phyloP scores from a whole-genome alignment of 1,284 basidiomycete species.

The Trichosporon sp. region DNA sequence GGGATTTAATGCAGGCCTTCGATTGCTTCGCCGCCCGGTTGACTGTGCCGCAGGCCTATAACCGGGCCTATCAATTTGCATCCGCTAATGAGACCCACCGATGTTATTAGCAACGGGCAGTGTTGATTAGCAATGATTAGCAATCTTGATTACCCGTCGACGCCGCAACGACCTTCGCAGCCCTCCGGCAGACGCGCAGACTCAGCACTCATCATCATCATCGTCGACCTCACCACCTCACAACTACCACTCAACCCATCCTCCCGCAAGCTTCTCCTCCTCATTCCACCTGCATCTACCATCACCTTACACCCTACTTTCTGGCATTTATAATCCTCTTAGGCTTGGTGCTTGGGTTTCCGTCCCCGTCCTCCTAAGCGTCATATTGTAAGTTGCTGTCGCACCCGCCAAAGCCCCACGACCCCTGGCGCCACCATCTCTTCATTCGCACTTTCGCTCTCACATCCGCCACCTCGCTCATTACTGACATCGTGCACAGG shows the following conservation, averaged over 20 bases:
- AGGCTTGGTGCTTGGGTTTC: conserved; percentile 9
- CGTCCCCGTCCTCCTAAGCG: not conserved
- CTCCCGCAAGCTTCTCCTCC: not conserved
- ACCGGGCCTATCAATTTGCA: not conserved
- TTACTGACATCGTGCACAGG: conserved; percentile 2
- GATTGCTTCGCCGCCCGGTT: not conserved
- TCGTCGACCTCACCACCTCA: conserved; percentile 12
- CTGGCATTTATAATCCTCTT: conserved; percentile 1
- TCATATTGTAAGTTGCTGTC: not conserved
- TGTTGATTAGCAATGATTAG: not conserved
- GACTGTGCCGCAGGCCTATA: not conserved
- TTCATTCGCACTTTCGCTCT: conserved; percentile 7
- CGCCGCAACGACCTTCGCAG: not conserved
- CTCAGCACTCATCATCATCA: conserved; percentile 18
- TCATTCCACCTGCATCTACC: not conserved
- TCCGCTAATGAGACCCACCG: not conserved
- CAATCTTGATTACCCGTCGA: not conserved
- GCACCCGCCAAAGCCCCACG: not conserved
- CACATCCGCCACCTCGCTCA: conserved; percentile 11
- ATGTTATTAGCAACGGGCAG: not conserved
- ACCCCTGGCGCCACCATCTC: conserved; percentile 13
- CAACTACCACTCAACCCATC: not conserved
- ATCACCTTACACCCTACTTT: not conserved
- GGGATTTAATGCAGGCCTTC: conserved; percentile 17
- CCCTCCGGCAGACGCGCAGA: not conserved